These are phyloP conservation scores for Penicillium concentricum DNA, from an alignment of 2,329 filamentous ascomycete species.

Conservation along the genomic window DNA sequence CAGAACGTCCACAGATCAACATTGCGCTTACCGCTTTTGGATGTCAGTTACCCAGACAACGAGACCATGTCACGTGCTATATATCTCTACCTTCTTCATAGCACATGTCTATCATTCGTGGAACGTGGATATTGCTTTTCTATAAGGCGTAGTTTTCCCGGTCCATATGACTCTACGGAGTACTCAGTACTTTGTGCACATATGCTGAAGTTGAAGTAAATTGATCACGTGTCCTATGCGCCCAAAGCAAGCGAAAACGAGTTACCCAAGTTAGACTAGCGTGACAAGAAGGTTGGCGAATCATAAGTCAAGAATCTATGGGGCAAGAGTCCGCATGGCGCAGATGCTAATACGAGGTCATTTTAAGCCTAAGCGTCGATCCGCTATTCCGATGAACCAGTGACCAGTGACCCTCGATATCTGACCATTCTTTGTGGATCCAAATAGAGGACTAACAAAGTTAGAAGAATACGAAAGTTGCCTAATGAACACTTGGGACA, in stretches of 20 bases:
- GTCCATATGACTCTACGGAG: not conserved
- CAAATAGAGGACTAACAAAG: not conserved
- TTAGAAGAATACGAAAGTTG: not conserved
- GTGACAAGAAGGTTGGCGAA: not conserved
- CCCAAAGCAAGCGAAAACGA: not conserved
- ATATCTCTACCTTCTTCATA: not conserved
- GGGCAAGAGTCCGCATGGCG: not conserved
- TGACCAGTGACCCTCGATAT: too few species aligned
- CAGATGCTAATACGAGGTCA: not conserved
- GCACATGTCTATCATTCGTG: not conserved
- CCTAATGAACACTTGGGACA: not conserved
- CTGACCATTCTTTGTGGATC: not conserved
- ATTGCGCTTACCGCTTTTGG: conserved; percentile 2
- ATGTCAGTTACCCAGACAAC: not conserved
- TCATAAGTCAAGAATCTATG: not conserved
- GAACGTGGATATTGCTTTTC: not conserved
- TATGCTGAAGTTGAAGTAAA: not conserved
- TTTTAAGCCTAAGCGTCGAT: not conserved
- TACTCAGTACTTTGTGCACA: not conserved
- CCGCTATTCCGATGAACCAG: not conserved
- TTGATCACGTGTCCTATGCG: not conserved
- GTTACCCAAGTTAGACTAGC: not conserved
- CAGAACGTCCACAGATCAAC: conserved; percentile 7
- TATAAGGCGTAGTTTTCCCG: not conserved
- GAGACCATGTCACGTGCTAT: not conserved